Evolutionary conservation across 1,284 basidiomycete species (phyloP).

Genomic region (Microstroma glucosiphilum): DNA sequence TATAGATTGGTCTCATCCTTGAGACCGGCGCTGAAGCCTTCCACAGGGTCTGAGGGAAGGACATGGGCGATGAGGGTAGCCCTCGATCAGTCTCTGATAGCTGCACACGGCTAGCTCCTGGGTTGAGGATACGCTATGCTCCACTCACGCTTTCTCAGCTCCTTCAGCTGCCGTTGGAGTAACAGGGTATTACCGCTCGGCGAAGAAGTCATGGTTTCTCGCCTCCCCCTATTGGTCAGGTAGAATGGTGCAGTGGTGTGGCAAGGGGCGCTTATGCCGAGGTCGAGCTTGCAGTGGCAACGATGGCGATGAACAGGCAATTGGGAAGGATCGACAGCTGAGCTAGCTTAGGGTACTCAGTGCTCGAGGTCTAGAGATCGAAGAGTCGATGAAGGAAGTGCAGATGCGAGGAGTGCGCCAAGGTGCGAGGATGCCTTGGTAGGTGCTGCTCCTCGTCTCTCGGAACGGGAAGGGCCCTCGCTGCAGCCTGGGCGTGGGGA

Average conservation of each 20-base stretch:
- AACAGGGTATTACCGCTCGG: slow-evolving; percentile 44
- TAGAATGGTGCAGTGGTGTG: slow-evolving; percentile 1
- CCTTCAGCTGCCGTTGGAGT: slow-evolving; percentile 47
- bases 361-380: background rate
- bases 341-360: too few relatives aligned
- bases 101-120: background rate
- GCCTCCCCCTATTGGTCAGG: background rate
- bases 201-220: slow-evolving; percentile 32
- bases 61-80: background rate
- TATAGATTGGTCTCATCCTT: slow-evolving; percentile 50
- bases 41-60: slow-evolving; percentile 32
- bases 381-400: background rate
- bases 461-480: background rate
- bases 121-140: background rate
- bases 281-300: background rate
- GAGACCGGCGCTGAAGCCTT: slow-evolving; percentile 50
- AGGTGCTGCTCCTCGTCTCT: background rate
- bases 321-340: too few relatives aligned
- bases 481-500: background rate
- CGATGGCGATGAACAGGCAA: background rate
- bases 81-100: background rate
- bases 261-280: background rate
- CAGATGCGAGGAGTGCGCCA: background rate
- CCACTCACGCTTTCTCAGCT: slow-evolving; percentile 43
- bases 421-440: background rate